These are phyloP conservation scores for Pythium pectinolyticum DNA, from an alignment of 352 stramenopile species.

Conservation along the genomic window DNA sequence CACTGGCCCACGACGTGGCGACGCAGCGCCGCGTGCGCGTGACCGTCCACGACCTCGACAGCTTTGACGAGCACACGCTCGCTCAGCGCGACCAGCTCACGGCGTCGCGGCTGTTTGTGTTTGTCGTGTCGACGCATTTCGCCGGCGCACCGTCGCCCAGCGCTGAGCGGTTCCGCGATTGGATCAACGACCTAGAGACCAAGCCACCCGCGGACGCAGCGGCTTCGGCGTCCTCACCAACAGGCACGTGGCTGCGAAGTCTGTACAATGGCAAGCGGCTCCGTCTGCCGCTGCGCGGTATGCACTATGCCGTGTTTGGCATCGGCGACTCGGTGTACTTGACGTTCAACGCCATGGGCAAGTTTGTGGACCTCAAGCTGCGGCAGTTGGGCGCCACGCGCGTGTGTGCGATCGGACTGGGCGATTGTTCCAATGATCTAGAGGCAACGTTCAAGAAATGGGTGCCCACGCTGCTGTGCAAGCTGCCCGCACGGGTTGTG, in stretches of 20 bases:
- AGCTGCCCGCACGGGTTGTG: conserved; percentile 23
- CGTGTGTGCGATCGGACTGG: conserved; percentile 80
- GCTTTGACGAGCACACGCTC: conserved; percentile 52
- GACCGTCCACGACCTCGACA: conserved; percentile 85
- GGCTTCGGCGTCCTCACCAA: neutral
- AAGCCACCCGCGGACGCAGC: neutral
- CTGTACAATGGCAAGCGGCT: neutral
- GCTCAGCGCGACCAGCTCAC: conserved; percentile 31
- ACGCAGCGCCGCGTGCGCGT: conserved; percentile 53
- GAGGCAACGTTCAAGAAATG: conserved; percentile 70
- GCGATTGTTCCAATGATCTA: conserved; percentile 90
- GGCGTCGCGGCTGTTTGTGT: conserved; percentile 57
- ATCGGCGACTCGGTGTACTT: conserved; percentile 95
- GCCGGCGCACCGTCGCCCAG: conserved; percentile 95
- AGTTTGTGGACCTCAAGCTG: conserved; percentile 86
- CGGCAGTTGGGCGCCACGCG: conserved; percentile 72
- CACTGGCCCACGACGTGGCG: conserved; percentile 70
- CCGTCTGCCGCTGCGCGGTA: conserved; percentile 14
- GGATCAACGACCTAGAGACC: conserved; percentile 38
- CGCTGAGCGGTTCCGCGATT: conserved; percentile 84
- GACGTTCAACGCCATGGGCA: conserved; percentile 94
- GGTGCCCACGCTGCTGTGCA: conserved; percentile 62
- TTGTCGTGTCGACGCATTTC: conserved; percentile 95
- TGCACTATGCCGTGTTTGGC: conserved; percentile 94
- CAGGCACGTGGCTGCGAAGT: too few relatives aligned